Evolutionary conservation across 2,329 filamentous ascomycete genomes (phyloP).

Genomic region (Coniochaeta sp.): DNA sequence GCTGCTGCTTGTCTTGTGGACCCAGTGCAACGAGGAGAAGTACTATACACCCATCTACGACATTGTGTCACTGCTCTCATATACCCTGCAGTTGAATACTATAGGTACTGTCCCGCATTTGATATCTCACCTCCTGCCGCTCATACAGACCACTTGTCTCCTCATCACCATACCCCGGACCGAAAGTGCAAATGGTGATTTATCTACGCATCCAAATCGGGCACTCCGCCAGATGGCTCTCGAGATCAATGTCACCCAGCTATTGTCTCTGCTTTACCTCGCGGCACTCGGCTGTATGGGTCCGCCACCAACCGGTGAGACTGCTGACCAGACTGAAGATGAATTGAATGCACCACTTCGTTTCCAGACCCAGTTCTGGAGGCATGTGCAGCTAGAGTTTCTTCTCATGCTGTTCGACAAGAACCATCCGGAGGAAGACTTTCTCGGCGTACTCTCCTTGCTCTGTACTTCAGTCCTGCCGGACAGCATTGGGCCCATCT

Average conservation of each 20-base stretch:
- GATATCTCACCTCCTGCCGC: slow-evolving; percentile 45
- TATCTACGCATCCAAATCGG: slow-evolving; percentile 30
- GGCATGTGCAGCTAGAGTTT: slow-evolving; percentile 56
- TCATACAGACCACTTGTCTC: slow-evolving; percentile 52
- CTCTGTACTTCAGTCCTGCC: slow-evolving; percentile 58
- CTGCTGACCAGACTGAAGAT: slow-evolving; percentile 6
- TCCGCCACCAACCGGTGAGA: slow-evolving; percentile 17
- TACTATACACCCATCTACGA: slow-evolving; percentile 57
- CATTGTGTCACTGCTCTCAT: slow-evolving; percentile 55
- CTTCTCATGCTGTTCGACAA: slow-evolving; percentile 60
- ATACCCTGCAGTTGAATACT: slow-evolving; percentile 56
- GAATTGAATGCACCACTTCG: slow-evolving; percentile 14
- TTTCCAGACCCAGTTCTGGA: slow-evolving; percentile 52
- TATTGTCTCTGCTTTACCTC: slow-evolving; percentile 59
- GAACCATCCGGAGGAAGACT: slow-evolving; percentile 56
- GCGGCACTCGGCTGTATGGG: slow-evolving; percentile 53
- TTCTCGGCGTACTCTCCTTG: slow-evolving; percentile 56
- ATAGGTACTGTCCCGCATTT: slow-evolving; percentile 51
- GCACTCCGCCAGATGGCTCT: slow-evolving; percentile 35
- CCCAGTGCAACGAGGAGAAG: slow-evolving; percentile 55
- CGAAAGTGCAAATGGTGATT: slow-evolving; percentile 37
- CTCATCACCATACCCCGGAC: slow-evolving; percentile 52
- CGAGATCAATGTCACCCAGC: slow-evolving; percentile 54
- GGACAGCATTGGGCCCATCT: slow-evolving; percentile 59
- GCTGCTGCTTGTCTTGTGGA: slow-evolving; percentile 60